phyloP scores from a whole-genome alignment of 2,329 filamentous ascomycete genomes.

The Epicoccum nigrum region DNA sequence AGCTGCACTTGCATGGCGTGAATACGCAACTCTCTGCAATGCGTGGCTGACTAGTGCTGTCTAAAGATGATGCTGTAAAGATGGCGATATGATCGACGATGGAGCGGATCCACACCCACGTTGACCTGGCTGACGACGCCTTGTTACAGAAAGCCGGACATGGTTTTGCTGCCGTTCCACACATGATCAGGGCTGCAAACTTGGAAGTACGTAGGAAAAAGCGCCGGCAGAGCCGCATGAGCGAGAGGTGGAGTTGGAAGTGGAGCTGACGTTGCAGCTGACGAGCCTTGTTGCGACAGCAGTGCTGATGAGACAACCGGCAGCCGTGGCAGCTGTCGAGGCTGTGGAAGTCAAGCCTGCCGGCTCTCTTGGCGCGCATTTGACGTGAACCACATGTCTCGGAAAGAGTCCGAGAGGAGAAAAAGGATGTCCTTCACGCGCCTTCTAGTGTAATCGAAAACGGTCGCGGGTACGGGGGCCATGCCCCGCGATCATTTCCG shows the following conservation, averaged over 20 bases:
- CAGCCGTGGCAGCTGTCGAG: slow-evolving; percentile 1
- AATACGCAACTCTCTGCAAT: not conserved
- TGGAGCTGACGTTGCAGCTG: slow-evolving; percentile 4
- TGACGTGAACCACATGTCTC: slow-evolving; percentile 10
- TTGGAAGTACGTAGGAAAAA: not conserved
- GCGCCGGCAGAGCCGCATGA: slow-evolving; percentile 6
- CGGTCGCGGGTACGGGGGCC: slow-evolving; percentile 9
- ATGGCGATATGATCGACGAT: slow-evolving; percentile 12
- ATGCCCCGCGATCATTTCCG: slow-evolving; percentile 5
- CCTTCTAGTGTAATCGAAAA: slow-evolving; percentile 2
- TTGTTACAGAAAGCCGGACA: slow-evolving; percentile 8
- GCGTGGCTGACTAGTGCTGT: not conserved
- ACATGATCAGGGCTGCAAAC: slow-evolving; percentile 1
- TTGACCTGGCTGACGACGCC: slow-evolving; percentile 14
- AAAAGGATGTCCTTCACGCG: slow-evolving; percentile 10
- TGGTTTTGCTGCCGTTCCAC: slow-evolving; percentile 10
- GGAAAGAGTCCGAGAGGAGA: slow-evolving; percentile 3
- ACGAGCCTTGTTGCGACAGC: not conserved
- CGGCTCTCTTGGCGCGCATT: slow-evolving; percentile 3
- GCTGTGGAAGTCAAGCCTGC: not conserved
- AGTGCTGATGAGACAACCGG: not conserved
- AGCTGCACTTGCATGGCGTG: not conserved
- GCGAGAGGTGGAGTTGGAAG: slow-evolving; percentile 10
- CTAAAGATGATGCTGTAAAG: slow-evolving; percentile 6
- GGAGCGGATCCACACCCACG: slow-evolving; percentile 9